These are phyloP conservation scores for Mollisia scopiformis DNA, from an alignment of 2,329 filamentous ascomycete species.

Conservation along the genomic window DNA sequence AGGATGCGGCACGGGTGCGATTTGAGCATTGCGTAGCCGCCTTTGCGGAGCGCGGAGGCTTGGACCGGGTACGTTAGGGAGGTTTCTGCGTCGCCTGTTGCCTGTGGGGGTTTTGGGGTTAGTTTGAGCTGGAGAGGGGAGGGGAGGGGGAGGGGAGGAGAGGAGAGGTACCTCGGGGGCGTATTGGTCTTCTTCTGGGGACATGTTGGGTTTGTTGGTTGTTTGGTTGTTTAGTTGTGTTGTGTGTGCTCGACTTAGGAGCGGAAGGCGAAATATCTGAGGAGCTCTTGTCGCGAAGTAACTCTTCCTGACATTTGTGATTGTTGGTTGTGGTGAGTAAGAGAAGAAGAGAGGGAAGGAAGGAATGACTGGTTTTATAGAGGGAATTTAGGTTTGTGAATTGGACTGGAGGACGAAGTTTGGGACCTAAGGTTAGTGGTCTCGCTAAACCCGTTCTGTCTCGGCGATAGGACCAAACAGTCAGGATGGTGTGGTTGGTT, in stretches of 20 bases:
- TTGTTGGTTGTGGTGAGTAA: not conserved
- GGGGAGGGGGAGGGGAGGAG: not conserved
- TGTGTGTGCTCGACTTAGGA: not conserved
- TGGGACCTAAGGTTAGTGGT: too few relatives aligned
- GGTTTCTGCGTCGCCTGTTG: constrained; percentile 5
- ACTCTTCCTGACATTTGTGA: constrained; percentile 1
- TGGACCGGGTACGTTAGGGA: constrained; percentile 6
- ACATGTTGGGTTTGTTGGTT: not conserved
- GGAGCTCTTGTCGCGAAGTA: not conserved
- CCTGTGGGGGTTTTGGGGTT: not conserved
- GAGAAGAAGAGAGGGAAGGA: not conserved
- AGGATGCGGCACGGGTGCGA: constrained; percentile 6
- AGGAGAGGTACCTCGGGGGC: not conserved
- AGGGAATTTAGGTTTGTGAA: too few relatives aligned
- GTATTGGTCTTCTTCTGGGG: constrained; percentile 2
- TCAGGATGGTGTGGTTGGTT: too few relatives aligned
- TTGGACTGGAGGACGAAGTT: too few relatives aligned
- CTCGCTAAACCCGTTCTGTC: too few relatives aligned
- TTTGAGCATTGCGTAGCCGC: constrained; percentile 7
- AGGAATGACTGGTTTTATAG: not conserved
- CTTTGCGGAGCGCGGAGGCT: constrained; percentile 10
- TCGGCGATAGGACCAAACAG: too few relatives aligned
- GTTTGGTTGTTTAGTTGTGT: not conserved
- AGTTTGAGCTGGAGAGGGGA: not conserved
- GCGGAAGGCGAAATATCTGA: constrained; percentile 8